Evolutionary conservation across 768 basidiomycete species (phyloP), one percentile per base, ranked within the genome.

Genomic region (Auriculariales sp.): DNA sequence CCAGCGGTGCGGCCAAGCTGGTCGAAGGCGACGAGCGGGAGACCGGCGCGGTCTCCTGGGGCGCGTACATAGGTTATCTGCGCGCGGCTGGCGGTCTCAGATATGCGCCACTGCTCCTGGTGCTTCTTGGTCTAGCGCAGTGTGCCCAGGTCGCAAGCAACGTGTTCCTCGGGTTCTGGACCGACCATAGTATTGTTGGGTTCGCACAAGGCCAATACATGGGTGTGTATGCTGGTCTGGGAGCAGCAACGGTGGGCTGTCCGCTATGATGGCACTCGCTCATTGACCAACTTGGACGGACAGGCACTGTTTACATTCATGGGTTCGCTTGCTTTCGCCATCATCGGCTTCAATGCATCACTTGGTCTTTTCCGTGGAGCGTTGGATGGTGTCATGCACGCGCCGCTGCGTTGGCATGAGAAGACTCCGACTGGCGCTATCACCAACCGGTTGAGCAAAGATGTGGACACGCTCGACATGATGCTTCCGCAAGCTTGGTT

Each of bases 91-190:
- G 77, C 5, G 70, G 71, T 3, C 15, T 75, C 12, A 49, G 64
- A n/a, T 78, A 65, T 59, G 57, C 61, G 2, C 72, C 76, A 0
- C 19, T 74, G 7, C 65, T 81, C 14, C 46, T 76, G 0, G 19
- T 62, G 0, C 55, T 78, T 14, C 59, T 81, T 5, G 54, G 68
- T 3, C 45, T 81, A 0, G 62, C 63, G 9, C 77, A 85, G 58
- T 69, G 59, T 1, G 66, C 76, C n/a, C 64, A 69, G 62, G 82
- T 86, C 29, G 75, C 71, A 0, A 80, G 75, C 54, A 79, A 73
- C 28, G 60, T 89, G 3, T 78, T 83, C 66, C 70, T 89, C 17
- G 83, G 83, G 0, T 84, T 79, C 56, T 89, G 84, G 84, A 78
- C 79, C 0, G 68, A 69, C 1, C 52, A 66, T 15, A 72, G 66